phyloP scores from a whole-genome alignment of 192 early-diverging fungal species.

The Backusella morwellensis region DNA sequence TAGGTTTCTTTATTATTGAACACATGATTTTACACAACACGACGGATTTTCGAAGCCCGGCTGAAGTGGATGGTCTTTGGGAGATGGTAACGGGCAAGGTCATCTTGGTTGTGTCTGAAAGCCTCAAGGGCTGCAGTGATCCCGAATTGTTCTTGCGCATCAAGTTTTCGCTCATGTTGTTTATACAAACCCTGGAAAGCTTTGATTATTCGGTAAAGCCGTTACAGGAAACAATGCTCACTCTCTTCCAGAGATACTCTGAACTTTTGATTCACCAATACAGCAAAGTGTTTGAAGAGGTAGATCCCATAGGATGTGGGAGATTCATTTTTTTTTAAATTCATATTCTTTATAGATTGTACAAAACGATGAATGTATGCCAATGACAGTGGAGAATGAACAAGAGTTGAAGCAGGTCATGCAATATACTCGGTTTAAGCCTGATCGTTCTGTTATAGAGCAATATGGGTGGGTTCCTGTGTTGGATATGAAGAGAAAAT shows the following conservation, averaged over 20 bases:
- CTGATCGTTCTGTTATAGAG: slow-evolving; percentile 38
- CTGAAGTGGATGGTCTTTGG: slow-evolving; percentile 89
- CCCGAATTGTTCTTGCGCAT: slow-evolving; percentile 80
- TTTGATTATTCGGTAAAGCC: slow-evolving; percentile 76
- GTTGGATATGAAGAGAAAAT: not conserved
- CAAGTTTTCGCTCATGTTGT: slow-evolving; percentile 73
- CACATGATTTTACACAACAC: slow-evolving; percentile 85
- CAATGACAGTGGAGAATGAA: slow-evolving; percentile 64
- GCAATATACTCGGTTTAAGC: slow-evolving; percentile 59
- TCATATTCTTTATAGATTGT: slow-evolving; percentile 52
- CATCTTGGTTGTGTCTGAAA: slow-evolving; percentile 72
- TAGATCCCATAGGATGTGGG: not conserved
- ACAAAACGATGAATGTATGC: slow-evolving; percentile 80
- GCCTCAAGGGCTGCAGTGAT: slow-evolving; percentile 73
- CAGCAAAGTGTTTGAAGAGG: slow-evolving; percentile 65
- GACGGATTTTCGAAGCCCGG: slow-evolving; percentile 81
- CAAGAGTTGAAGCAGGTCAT: slow-evolving; percentile 65
- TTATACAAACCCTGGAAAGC: slow-evolving; percentile 88
- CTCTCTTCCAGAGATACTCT: slow-evolving; percentile 76
- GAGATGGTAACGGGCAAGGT: slow-evolving; percentile 83
- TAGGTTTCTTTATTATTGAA: slow-evolving; percentile 97
- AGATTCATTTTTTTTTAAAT: not conserved
- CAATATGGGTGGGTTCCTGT: slow-evolving; percentile 20
- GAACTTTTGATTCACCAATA: slow-evolving; percentile 73
- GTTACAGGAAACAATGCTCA: slow-evolving; percentile 69